These are phyloP conservation scores for Globisporangium barbulae DNA, from an alignment of 352 stramenopile genomes.

Conservation along the genomic window DNA sequence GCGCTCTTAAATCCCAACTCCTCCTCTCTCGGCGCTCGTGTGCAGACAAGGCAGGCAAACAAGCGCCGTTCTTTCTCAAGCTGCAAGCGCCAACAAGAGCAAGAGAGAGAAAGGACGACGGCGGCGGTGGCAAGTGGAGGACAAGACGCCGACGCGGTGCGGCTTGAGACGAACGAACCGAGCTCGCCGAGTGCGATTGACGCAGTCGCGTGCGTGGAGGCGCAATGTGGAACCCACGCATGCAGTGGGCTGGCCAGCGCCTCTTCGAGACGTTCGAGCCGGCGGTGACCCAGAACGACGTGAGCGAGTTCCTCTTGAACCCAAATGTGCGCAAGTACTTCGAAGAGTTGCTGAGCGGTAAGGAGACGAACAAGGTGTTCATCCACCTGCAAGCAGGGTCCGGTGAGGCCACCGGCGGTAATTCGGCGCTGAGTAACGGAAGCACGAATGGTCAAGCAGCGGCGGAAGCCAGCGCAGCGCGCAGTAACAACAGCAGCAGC, in stretches of 20 bases:
- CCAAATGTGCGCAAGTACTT: constrained; percentile 58
- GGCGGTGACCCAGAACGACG: constrained; percentile 41
- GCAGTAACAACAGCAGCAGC: constrained; percentile 27
- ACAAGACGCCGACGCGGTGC: background rate
- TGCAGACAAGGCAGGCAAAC: background rate
- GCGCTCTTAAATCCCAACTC: constrained; percentile 4
- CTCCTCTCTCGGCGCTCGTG: constrained; percentile 1
- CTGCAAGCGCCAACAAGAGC: background rate
- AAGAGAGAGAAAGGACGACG: background rate
- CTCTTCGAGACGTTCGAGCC: constrained; percentile 82
- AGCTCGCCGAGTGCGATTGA: background rate
- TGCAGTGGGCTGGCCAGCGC: constrained; percentile 79
- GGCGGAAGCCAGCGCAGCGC: background rate
- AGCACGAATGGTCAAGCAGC: constrained; percentile 1
- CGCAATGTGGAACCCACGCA: constrained; percentile 67
- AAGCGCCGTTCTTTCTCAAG: constrained; percentile 6
- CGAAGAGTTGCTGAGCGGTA: constrained; percentile 69
- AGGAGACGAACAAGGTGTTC: constrained; percentile 74
- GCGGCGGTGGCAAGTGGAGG: background rate
- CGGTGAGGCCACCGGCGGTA: constrained; percentile 10
- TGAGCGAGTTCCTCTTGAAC: constrained; percentile 64
- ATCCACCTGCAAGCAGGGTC: constrained; percentile 58
- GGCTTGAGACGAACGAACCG: background rate
- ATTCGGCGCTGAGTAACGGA: constrained; percentile 1
- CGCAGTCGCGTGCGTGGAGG: background rate